Base-by-base conservation (phyloP, 768 basidiomycete species). In the Xerocomellus dryophilus region DNA sequence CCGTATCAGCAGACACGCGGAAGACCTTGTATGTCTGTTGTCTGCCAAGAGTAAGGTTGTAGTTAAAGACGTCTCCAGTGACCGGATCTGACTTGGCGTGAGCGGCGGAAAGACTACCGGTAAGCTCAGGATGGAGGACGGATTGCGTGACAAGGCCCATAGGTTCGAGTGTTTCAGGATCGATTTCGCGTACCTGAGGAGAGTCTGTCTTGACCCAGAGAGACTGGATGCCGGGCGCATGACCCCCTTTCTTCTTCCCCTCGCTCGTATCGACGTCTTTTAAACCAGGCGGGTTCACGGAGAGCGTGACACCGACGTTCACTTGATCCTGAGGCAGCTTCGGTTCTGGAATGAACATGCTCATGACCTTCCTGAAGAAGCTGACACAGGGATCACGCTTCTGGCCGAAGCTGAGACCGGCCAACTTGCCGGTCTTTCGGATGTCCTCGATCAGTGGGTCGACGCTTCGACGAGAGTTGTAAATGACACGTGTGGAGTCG, bases 31-130 rank as follows among this genome's bases (percentile, higher is more conserved):
- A 76, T 4, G 46, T 58, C 23, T 61, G 56, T 8, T 47, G 53
- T 32, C 49, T 46, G 7, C 71, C 71, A n/a, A 76, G 51, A 15
- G 67, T 29, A 27, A 65, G 58, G 38, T 67, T 65, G 53, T 66
- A 76, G 57, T 76, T 76, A 54, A 63, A 74, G 27, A 74, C 36
- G 17, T 74, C 75, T 21, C 71, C 68, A 0, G 68, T 72, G 38
- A 63, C 52, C 6, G 65, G 62, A 43, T 74, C 74, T n/a, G 64
- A 66, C 47, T 73, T 74, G 36, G 71, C 64, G 43, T 76, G 75
- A 11, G 75, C 71, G 7, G 66, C 73, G 34, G 71, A 68, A 17
- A 75, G 35, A 6, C 4, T 50, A 5, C 75, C 74, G 1, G 61
- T 64, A 15, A 76, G 71, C 14, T 66, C 62, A 2, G 68, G 68